Base-by-base conservation (phyloP, 2,329 filamentous ascomycete genomes). In the Pyrenophora tritici-repentis region DNA sequence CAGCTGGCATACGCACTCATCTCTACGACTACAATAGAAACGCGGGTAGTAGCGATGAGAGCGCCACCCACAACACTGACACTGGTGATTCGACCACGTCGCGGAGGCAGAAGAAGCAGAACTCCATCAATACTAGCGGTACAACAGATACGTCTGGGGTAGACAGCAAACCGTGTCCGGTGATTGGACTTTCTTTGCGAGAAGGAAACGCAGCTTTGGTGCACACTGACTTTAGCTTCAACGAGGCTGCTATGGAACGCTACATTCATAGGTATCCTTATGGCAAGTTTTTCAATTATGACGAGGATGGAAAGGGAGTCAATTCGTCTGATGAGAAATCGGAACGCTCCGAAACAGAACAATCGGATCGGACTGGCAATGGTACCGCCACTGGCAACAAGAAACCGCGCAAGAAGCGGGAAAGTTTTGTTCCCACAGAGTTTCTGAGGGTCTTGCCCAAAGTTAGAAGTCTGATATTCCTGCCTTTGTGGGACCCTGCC, bases 401-500 rank as follows among this genome's bases (percentile, higher is more conserved):
- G 31, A 65, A 56, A 37, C 36, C 40, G 14, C 58, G 55, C 16
- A 68, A 63, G 26, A 61, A 58, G 41, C 63, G 61, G 40, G 68
- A 71, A 16, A 60, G 58, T 10, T 70, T 72, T 24, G 62, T 71
- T 10, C 70, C 69, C 0, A 67, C 57, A 3, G 69, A 72, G 36
- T 65, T 72, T 17, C 44, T 71, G 9, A 63, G 62, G 26, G 62
- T 69, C 9, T 49, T 73, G 22, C 71, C 70, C 4, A 67, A 63
- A 38, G 71, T 72, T 2, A 57, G 70, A 29, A 73, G 66, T 39
- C 53, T 74, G 10, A 67, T 73, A 4, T 72, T 74, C 38, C 51
- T 74, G 17, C 73, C 73, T 2, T 43, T 75, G 6, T 74, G 70
- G 66, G 70, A 75, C 42, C 71, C 66, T 5, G 59, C 61, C 0